These are phyloP conservation scores for Cadophora malorum DNA, from an alignment of 2,329 filamentous ascomycete species.

Conservation along the genomic window DNA sequence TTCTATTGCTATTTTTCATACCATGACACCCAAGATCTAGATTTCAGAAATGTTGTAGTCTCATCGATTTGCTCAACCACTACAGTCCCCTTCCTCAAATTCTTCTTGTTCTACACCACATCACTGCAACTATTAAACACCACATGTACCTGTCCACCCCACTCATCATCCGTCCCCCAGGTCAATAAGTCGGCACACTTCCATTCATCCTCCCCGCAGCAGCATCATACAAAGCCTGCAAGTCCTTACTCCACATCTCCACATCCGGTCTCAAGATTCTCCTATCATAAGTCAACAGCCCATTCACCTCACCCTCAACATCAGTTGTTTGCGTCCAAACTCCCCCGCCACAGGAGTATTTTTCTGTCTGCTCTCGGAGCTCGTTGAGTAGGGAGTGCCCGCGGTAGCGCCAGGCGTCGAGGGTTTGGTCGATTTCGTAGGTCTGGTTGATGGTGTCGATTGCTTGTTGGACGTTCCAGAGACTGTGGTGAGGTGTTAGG, in stretches of 20 bases:
- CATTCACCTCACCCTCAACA: constrained; percentile 77
- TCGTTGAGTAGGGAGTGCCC: constrained; percentile 58
- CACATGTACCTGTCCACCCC: no score
- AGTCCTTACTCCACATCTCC: constrained; percentile 56
- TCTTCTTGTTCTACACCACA: no score
- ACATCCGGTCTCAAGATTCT: constrained; percentile 62
- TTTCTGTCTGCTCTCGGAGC: constrained; percentile 56
- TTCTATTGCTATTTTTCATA: no score
- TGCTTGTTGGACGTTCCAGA: constrained; percentile 68
- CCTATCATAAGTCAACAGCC: constrained; percentile 72
- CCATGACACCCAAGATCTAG: no score
- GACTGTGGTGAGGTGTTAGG: constrained; percentile 46
- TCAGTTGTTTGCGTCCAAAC: constrained; percentile 79
- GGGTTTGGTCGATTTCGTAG: constrained; percentile 67
- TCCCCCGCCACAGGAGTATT: constrained; percentile 64
- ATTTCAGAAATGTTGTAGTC: no score
- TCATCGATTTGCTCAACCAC: no score
- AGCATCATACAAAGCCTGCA: constrained; percentile 64
- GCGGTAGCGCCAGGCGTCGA: constrained; percentile 68
- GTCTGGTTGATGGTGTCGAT: constrained; percentile 68
- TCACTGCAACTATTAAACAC: not conserved
- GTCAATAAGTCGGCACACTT: not conserved
- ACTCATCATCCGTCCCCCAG: not conserved
- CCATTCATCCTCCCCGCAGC: constrained; percentile 1
- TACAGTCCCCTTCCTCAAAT: no score